Conservation (phyloP, 2,329 filamentous ascomycete genomes). For the Albophoma yamanashiensis region DNA sequence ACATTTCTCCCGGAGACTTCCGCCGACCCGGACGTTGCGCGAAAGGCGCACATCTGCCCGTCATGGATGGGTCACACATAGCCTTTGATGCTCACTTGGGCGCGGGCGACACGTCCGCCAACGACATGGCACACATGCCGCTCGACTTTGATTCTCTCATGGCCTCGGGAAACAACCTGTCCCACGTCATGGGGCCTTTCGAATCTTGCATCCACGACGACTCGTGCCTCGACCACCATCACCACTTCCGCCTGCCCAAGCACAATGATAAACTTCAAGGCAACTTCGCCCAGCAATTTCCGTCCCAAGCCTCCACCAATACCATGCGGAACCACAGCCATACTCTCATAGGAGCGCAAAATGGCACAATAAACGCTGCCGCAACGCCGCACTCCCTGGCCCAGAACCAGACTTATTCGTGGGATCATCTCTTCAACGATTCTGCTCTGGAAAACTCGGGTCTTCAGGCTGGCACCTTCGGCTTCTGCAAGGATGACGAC, state of each 20-base stretch:
- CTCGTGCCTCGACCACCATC: slow-evolving; percentile 16
- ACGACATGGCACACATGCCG: slow-evolving; percentile 14
- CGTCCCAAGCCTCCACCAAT: neutral
- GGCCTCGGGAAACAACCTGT: slow-evolving; percentile 11
- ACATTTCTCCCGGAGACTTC: neutral
- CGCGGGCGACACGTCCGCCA: slow-evolving; percentile 13
- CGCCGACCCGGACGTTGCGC: neutral
- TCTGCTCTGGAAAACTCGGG: slow-evolving; percentile 1
- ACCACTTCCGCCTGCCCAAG: slow-evolving; percentile 7
- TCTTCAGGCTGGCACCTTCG: neutral
- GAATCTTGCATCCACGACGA: slow-evolving; percentile 19
- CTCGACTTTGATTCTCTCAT: slow-evolving; percentile 16
- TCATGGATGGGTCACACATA: slow-evolving; percentile 12
- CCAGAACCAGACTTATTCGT: slow-evolving; percentile 6
- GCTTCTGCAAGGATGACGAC: slow-evolving; percentile 13
- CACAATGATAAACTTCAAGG: slow-evolving; percentile 5
- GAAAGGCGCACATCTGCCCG: neutral
- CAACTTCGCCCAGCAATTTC: slow-evolving; percentile 4
- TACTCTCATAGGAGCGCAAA: neutral
- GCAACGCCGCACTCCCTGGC: neutral
- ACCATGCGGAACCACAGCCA: neutral
- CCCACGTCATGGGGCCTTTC: slow-evolving; percentile 14
- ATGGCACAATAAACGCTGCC: neutral
- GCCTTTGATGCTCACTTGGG: slow-evolving; percentile 11
- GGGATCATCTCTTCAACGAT: slow-evolving; percentile 9